Evolutionary conservation across 768 basidiomycete species (phyloP).

Genomic region (Galerina marginata): DNA sequence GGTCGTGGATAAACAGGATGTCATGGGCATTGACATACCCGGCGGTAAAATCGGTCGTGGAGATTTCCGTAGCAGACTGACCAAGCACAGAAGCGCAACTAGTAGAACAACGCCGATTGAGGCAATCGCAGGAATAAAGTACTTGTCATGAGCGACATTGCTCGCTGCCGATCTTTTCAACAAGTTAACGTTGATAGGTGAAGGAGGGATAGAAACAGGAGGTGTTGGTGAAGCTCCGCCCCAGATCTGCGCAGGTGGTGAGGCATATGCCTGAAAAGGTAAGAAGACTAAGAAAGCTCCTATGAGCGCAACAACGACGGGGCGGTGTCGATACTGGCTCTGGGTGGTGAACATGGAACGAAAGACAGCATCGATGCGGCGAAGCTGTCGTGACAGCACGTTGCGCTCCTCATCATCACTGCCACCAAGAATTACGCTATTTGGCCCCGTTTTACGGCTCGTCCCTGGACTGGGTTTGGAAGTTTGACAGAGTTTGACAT

Average conservation of each 20-base stretch:
- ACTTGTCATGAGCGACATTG: conserved; percentile 19
- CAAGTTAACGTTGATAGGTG: neutral
- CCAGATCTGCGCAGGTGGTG: neutral
- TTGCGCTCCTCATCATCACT: too few relatives aligned
- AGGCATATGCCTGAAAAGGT: neutral
- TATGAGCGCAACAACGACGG: neutral
- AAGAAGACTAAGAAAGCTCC: neutral
- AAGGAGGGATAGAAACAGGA: neutral
- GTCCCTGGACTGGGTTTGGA: too few relatives aligned
- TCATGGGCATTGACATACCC: neutral
- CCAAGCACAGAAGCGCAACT: conserved; percentile 14
- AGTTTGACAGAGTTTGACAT: too few relatives aligned
- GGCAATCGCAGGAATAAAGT: conserved; percentile 18
- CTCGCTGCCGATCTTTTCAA: conserved; percentile 5
- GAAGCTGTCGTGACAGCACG: too few relatives aligned
- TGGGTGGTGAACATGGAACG: neutral
- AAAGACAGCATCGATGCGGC: too few relatives aligned
- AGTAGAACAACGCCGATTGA: conserved; percentile 15
- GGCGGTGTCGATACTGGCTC: neutral
- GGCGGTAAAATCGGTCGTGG: neutral
- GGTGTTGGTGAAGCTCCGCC: neutral
- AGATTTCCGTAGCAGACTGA: neutral
- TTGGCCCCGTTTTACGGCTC: too few relatives aligned
- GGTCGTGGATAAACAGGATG: neutral
- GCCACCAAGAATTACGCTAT: too few relatives aligned